A percentile compares a stretch with the other conserved stretches of the same genome.
These are phyloP conservation scores for Botrytis porri DNA, from an alignment of 2,329 filamentous ascomycete species.

Conservation along the genomic window DNA sequence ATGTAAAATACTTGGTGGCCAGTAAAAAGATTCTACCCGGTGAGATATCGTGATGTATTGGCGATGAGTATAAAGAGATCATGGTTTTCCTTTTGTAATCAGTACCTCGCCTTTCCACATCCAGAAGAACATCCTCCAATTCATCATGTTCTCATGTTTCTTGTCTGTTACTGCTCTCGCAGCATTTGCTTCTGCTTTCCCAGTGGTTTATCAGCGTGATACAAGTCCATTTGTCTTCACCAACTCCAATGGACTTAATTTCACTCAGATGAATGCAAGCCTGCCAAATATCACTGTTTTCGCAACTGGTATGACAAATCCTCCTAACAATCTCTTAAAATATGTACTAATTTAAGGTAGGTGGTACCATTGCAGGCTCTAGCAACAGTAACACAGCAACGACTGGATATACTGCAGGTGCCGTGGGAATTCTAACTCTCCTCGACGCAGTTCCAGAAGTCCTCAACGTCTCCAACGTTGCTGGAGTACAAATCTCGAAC, in stretches of 20 bases:
- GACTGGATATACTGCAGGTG: slow-evolving; percentile 51
- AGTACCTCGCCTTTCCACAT: neutral
- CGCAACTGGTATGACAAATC: slow-evolving; percentile 26
- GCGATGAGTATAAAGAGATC: slow-evolving; percentile 8
- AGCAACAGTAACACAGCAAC: slow-evolving; percentile 50
- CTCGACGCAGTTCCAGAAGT: slow-evolving; percentile 55
- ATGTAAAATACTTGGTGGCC: slow-evolving; percentile 5
- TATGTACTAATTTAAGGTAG: slow-evolving; percentile 38
- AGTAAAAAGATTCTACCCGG: neutral
- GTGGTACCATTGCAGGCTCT: slow-evolving; percentile 58
- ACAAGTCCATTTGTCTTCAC: slow-evolving; percentile 29
- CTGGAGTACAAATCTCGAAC: slow-evolving; percentile 51
- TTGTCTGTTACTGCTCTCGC: slow-evolving; percentile 19
- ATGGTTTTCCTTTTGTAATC: neutral
- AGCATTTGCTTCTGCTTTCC: slow-evolving; percentile 25
- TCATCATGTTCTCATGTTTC: slow-evolving; percentile 9
- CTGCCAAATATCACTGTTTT: slow-evolving; percentile 32
- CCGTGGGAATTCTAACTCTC: slow-evolving; percentile 40
- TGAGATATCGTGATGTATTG: neutral
- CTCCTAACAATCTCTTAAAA: neutral
- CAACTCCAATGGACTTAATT: slow-evolving; percentile 32
- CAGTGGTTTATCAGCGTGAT: slow-evolving; percentile 23
- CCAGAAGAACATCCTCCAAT: neutral
- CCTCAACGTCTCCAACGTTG: slow-evolving; percentile 52
- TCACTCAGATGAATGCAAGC: slow-evolving; percentile 31